A percentile compares a stretch with the other conserved stretches of the same genome.
Conservation (phyloP, 2,329 filamentous ascomycete genomes). For the Allantophomopsis lycopodina region DNA sequence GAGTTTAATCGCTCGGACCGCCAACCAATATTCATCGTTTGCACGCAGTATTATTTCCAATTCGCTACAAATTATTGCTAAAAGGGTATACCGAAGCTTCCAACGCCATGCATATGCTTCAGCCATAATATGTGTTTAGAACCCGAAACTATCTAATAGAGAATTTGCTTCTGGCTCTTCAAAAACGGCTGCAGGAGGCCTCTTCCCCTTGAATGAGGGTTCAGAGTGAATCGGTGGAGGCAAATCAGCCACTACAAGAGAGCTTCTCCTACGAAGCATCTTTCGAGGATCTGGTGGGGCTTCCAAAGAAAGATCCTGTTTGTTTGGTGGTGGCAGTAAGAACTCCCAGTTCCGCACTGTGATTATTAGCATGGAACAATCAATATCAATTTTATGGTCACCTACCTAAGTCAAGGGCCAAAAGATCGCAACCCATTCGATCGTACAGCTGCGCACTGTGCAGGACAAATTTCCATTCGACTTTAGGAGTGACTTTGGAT, state of each 20-base stretch:
- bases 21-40: too few species aligned
- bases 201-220: slow-evolving; percentile 23
- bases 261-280: slow-evolving; percentile 57
- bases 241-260: slow-evolving; percentile 66
- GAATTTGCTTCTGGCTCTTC: slow-evolving; percentile 86
- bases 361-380: background rate
- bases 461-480: slow-evolving; percentile 81
- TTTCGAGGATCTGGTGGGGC: slow-evolving; percentile 44
- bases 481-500: slow-evolving; percentile 61
- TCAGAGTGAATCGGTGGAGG: slow-evolving; percentile 29
- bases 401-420: slow-evolving; percentile 72
- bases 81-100: too few species aligned
- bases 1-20: too few species aligned
- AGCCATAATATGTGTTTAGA: slow-evolving; percentile 33
- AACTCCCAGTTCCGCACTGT: slow-evolving; percentile 73
- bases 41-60: too few species aligned
- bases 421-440: slow-evolving; percentile 84
- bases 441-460: slow-evolving; percentile 76
- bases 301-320: slow-evolving; percentile 23
- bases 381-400: slow-evolving; percentile 12
- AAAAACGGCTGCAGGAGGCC: slow-evolving; percentile 63
- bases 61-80: too few species aligned
- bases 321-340: slow-evolving; percentile 32
- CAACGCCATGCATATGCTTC: background rate
- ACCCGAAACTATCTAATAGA: slow-evolving; percentile 85